Evolutionary conservation across 768 basidiomycete species (phyloP).

Genomic region (Phlebiopsis gigantea): DNA sequence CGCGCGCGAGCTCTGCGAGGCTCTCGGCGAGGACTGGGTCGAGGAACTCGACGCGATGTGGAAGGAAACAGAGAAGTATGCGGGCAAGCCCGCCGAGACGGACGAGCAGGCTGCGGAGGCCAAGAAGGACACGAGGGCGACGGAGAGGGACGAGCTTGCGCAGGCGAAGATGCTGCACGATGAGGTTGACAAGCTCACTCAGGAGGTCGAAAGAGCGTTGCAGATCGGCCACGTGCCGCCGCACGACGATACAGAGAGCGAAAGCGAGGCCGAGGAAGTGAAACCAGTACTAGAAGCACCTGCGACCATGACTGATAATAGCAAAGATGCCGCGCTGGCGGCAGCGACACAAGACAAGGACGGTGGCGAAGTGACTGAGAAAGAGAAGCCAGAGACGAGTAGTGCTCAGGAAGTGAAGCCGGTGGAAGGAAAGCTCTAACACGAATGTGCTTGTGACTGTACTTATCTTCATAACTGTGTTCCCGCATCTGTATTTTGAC

Average conservation of each 20-base stretch:
- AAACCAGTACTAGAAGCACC: neutral
- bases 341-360: neutral
- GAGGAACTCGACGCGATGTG: slow-evolving; percentile 20
- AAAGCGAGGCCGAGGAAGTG: neutral
- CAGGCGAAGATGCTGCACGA: slow-evolving; percentile 5
- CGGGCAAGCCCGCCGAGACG: neutral
- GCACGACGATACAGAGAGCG: neutral
- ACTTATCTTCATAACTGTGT: neutral
- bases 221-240: slow-evolving; percentile 4
- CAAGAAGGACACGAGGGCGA: neutral
- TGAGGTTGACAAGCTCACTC: slow-evolving; percentile 13
- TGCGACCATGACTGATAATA: neutral
- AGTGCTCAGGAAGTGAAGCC: neutral
- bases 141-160: neutral
- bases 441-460: neutral
- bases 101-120: neutral
- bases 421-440: slow-evolving; percentile 3
- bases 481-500: neutral
- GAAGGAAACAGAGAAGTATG: slow-evolving; percentile 20
- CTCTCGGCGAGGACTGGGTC: slow-evolving; percentile 62
- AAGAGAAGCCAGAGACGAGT: neutral
- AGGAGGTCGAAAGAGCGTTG: slow-evolving; percentile 7
- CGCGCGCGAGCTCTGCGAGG: slow-evolving; percentile 52
- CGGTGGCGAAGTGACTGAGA: neutral
- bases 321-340: neutral